A percentile compares a stretch with the other conserved stretches of the same genome.
Evolutionary conservation across 129 eudicot species (phyloP).

Genomic region (Flaveria bidentis): DNA sequence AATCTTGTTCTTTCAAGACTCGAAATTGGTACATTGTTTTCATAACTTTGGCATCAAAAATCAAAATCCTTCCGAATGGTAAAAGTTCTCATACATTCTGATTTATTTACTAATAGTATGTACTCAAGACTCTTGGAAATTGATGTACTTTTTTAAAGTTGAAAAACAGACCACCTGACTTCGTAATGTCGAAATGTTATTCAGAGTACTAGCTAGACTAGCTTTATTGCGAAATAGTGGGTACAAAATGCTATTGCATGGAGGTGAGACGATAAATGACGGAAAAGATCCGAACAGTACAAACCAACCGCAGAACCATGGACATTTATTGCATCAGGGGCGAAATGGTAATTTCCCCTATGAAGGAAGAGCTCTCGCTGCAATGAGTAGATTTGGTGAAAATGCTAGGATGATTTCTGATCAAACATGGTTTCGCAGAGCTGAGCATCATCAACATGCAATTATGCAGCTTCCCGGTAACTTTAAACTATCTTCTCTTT

Average conservation of each 20-base stretch:
- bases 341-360: slow-evolving; percentile 44
- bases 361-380: slow-evolving; percentile 87
- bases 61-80: not conserved
- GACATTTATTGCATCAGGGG: slow-evolving; percentile 36
- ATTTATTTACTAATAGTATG: slow-evolving; percentile 18
- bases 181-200: not conserved
- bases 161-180: slow-evolving; percentile 15
- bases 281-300: slow-evolving; percentile 39
- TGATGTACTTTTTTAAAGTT: not conserved
- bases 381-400: slow-evolving; percentile 77
- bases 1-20: slow-evolving; percentile 15
- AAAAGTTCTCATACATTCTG: slow-evolving; percentile 3
- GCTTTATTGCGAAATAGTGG: slow-evolving; percentile 67
- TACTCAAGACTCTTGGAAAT: slow-evolving; percentile 7
- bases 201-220: slow-evolving; percentile 78
- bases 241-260: slow-evolving; percentile 90
- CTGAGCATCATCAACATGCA: slow-evolving; percentile 71
- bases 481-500: not conserved
- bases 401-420: slow-evolving; percentile 65
- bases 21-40: not conserved
- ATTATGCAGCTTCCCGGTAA: slow-evolving; percentile 63
- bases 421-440: slow-evolving; percentile 72
- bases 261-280: slow-evolving; percentile 67
- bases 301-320: slow-evolving; percentile 31
- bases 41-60: not conserved